Evolutionary conservation across 2,329 filamentous ascomycete species (phyloP), one percentile per base, ranked within the genome.

Genomic region (Fusarium sp.): DNA sequence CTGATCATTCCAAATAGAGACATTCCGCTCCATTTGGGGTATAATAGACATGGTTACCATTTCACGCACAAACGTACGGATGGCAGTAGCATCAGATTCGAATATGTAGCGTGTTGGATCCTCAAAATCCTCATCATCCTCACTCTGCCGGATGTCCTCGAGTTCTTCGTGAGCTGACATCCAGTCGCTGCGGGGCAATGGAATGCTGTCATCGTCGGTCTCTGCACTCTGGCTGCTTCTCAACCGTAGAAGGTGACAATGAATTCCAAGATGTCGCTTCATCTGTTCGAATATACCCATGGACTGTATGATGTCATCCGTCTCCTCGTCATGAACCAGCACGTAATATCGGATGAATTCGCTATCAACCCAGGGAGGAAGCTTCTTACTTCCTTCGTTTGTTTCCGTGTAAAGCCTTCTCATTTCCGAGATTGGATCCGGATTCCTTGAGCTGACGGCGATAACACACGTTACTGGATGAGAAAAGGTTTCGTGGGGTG

Each of bases 331-430:
- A 76, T 99, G 96, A 20, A 99, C 91, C 44, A 99, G 84, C 18
- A 99, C 93, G 80, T 99, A 99, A 80, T 99, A 99, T 69, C 96
- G 89, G 69, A 99, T 83, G 79, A 96, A 99, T 67, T 98, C 94
- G 30, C 92, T 91, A 76, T 97, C 91, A 1, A 98, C 92, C 92
- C 95, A 99, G 22, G 87, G 84, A 1, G 95, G 95, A 57, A 97
- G 81, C 57, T 88, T 87, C 71, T 88, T 87, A 41, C 91, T 88
- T 13, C 94, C 94, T 61, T 90, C 88, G 70, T 89, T 94, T n/a
- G 94, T 96, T 71, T 93, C 92, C 51, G 88, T 87, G 79, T 98
- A 99, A 6, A 99, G 83, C 71, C 89, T 90, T 57, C 94, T 87
- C 45, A 99, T 84, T 60, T 96, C 92, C 77, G 97, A 94, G 69